Evolutionary conservation across 805 yeast species (phyloP).

Genomic region (Sungouiella thailandica): DNA sequence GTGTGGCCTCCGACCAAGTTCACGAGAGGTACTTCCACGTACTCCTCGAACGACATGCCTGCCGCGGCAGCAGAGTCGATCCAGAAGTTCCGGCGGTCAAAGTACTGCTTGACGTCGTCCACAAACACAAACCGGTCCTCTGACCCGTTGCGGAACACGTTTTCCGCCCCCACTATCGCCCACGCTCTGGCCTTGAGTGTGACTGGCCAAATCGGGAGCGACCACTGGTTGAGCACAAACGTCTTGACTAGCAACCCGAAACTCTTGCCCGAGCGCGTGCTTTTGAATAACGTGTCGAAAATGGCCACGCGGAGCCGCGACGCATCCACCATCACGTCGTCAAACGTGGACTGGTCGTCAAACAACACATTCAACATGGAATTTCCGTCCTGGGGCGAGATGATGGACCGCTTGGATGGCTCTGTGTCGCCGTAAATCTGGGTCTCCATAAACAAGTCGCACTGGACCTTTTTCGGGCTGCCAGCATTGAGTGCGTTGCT

Average conservation of each 20-base stretch:
- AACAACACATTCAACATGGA: constrained; percentile 26
- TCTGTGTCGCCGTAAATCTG: constrained; percentile 52
- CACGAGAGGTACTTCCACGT: constrained; percentile 55
- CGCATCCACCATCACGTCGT: constrained; percentile 28
- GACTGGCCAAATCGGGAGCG: constrained; percentile 26
- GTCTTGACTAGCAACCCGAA: constrained; percentile 52
- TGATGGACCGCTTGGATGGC: constrained; percentile 45
- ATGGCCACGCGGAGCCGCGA: constrained; percentile 20
- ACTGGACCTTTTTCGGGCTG: constrained; percentile 30
- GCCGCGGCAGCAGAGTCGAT: constrained; percentile 38
- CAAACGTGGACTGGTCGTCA: constrained; percentile 15
- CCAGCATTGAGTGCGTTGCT: constrained; percentile 28
- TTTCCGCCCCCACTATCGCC: constrained; percentile 23
- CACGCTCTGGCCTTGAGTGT: constrained; percentile 48
- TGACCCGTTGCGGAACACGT: constrained; percentile 16
- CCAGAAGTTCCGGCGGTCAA: constrained; percentile 42
- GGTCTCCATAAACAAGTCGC: constrained; percentile 42
- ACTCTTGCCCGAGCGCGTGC: constrained; percentile 43
- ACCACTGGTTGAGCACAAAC: constrained; percentile 67
- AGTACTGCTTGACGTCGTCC: constrained; percentile 26
- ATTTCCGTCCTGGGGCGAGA: constrained; percentile 64
- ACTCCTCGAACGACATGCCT: constrained; percentile 43
- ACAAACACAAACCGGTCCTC: constrained; percentile 30
- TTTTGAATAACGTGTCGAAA: constrained; percentile 37
- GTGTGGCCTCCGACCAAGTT: constrained; percentile 47